Conservation (phyloP, 768 basidiomycete genomes). For the Lactarius vividus region DNA sequence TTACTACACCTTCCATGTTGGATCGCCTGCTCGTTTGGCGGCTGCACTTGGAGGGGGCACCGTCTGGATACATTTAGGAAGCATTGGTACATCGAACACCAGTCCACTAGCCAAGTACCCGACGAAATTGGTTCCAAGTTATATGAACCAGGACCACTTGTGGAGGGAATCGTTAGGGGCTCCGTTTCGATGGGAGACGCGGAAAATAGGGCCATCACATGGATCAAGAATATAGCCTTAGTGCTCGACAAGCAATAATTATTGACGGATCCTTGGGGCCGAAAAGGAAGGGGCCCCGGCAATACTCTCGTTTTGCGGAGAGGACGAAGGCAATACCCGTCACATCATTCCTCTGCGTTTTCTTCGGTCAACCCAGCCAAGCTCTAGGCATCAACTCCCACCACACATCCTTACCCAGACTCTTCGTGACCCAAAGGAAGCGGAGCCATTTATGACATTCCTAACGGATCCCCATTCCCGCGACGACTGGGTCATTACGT, state of each 20-base stretch:
- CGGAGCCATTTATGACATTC: too few species aligned
- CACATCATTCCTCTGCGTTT: background rate
- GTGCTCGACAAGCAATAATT: background rate
- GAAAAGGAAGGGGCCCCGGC: background rate
- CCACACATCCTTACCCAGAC: too few species aligned
- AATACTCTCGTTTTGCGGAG: background rate
- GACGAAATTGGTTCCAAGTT: background rate
- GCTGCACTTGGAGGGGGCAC: constrained; percentile 15
- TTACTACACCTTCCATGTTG: constrained; percentile 1
- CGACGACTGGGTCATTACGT: too few species aligned
- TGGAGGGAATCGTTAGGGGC: background rate
- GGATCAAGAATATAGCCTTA: background rate
- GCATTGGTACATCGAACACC: background rate
- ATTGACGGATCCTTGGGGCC: background rate
- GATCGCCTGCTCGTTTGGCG: background rate
- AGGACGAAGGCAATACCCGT: background rate
- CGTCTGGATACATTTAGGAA: constrained; percentile 4
- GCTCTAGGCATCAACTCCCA: background rate
- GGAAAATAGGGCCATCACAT: background rate
- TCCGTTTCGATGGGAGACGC: background rate
- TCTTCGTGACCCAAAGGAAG: too few species aligned
- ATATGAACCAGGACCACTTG: constrained; percentile 12
- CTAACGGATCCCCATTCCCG: too few species aligned
- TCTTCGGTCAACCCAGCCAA: background rate
- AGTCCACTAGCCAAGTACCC: background rate